Base-by-base conservation (phyloP, 1,139 yeast species). In the Geotrichum candidum region DNA sequence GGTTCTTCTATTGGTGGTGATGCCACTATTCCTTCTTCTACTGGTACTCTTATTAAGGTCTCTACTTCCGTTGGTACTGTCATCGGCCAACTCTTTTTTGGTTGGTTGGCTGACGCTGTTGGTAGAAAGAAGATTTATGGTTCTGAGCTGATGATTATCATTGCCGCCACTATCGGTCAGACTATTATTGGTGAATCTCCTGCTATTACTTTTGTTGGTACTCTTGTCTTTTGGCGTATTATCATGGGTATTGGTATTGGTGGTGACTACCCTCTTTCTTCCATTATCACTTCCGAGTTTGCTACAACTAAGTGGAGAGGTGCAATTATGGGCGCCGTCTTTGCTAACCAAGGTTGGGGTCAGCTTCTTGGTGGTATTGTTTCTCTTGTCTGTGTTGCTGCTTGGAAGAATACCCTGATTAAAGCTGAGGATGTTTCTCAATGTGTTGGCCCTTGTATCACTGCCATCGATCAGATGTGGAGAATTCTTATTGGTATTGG, bases 211-310 rank as follows among this genome's bases (percentile, higher is more conserved):
- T 84, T 72, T 79, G 89, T 73, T 97, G 84, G 81, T 73, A 67
- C 74, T 70, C 67, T 72, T 70, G 71, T 75, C 71, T 71, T 74
- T 88, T 87, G 65, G 65, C 63, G 65, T 60, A 58, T 63, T 52
- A 58, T 63, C 25, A 63, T 63, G 65, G 65, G 65, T 60, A 82
- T 94, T 70, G 99, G 99, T 85, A 95, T 94, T 72, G 99, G 99
- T 80, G 99, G 98, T 82, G 99, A 94, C 79, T 94, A 94, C 78
- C 99, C 99, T 70, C 84, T 94, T 77, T 91, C 98, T 53, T 94
- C 98, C 53, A 75, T 78, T 57, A 69, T 74, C 54, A 77, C 77
- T 62, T 76, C 76, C 75, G 79, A 76, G 68, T 69, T 69, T 59
- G 73, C 74, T 25, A 71, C 70, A 50, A 67, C 69, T 64, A 68